Conservation (phyloP, 805 yeast species). For the Candida sphagnicola region DNA sequence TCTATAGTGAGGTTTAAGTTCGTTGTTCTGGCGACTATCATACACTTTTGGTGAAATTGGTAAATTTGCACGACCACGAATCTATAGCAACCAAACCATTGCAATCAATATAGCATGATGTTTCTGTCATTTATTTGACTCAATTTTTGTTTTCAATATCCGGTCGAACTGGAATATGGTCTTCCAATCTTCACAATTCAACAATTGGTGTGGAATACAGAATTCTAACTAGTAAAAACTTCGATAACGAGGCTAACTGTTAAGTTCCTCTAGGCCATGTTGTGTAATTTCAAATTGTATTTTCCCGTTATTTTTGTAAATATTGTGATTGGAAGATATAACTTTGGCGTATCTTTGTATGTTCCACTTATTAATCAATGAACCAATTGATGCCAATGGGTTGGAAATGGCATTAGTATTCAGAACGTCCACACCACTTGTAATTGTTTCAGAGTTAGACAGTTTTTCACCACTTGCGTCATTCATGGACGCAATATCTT, state of each 20-base stretch:
- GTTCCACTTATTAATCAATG: constrained; percentile 14
- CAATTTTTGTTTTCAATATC: too few relatives aligned
- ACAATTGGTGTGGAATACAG: too few relatives aligned
- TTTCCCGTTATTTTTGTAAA: constrained; percentile 6
- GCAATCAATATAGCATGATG: not conserved
- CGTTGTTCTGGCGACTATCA: constrained; percentile 4
- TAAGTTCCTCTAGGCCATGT: constrained; percentile 13
- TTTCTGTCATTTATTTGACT: too few relatives aligned
- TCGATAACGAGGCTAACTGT: not conserved
- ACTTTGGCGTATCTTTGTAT: constrained; percentile 23
- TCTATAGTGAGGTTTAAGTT: too few relatives aligned
- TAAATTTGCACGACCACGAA: not conserved
- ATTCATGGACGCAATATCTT: not conserved
- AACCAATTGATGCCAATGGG: not conserved
- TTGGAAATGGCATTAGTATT: not conserved
- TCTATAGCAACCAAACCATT: not conserved
- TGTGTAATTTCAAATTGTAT: constrained; percentile 15
- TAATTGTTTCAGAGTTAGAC: too few relatives aligned
- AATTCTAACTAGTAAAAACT: too few relatives aligned
- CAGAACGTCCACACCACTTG: not conserved
- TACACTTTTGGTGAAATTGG: not conserved
- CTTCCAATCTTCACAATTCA: too few relatives aligned
- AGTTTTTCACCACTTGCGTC: not conserved
- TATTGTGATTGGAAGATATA: constrained; percentile 10
- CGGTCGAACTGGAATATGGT: too few relatives aligned